phyloP scores from a whole-genome alignment of 805 yeast species.

The Osmozyma mogii region DNA sequence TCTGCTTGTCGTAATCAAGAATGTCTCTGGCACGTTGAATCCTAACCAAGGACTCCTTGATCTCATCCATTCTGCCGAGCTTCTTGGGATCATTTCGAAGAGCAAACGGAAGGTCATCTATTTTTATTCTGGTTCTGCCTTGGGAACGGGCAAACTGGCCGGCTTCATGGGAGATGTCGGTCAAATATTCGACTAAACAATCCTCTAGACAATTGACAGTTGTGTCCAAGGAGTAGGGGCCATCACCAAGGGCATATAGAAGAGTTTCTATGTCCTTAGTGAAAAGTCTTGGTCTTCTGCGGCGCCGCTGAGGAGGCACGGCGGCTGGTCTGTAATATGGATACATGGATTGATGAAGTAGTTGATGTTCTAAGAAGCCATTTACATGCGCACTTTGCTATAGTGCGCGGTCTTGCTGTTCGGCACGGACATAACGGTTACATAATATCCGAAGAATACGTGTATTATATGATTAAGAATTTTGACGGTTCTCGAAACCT shows the following conservation, averaged over 20 bases:
- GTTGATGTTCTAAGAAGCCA: no score
- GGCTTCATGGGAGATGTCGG: constrained; percentile 27
- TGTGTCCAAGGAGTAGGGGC: constrained; percentile 30
- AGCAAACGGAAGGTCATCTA: constrained; percentile 36
- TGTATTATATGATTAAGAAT: no score
- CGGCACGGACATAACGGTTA: no score
- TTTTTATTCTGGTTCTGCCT: constrained; percentile 31
- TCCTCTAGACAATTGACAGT: constrained; percentile 34
- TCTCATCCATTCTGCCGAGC: constrained; percentile 33
- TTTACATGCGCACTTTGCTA: no score
- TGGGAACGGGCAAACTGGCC: constrained; percentile 28
- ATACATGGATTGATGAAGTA: no score
- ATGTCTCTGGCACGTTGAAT: constrained; percentile 34
- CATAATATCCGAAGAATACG: no score
- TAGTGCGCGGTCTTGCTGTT: no score
- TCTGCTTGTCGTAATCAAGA: constrained; percentile 26
- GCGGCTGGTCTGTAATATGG: constrained; percentile 2
- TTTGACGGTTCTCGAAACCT: no score
- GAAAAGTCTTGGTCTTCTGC: constrained; percentile 30
- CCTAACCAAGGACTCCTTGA: constrained; percentile 28
- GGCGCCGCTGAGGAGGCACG: constrained; percentile 5
- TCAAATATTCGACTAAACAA: constrained; percentile 27
- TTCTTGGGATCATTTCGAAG: constrained; percentile 35
- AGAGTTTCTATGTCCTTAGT: constrained; percentile 35
- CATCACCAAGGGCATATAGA: constrained; percentile 34